Evolutionary conservation across 2,329 filamentous ascomycete genomes (phyloP), one percentile per base, ranked within the genome.

Genomic region (Aspergillus piperis): DNA sequence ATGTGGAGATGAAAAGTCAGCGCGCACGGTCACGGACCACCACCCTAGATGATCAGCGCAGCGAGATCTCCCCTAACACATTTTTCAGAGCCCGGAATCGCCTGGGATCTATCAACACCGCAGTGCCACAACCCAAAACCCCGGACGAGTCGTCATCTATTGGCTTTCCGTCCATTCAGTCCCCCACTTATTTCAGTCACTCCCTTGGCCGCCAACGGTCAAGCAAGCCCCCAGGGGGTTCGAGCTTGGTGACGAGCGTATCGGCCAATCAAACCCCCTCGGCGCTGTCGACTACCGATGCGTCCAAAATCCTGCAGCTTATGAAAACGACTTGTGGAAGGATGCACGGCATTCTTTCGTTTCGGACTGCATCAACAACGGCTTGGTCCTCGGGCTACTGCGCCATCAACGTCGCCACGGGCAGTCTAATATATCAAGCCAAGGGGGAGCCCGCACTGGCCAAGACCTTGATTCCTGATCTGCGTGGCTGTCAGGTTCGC

Each of bases 321-420:
- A 82, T 82, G 80, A 82, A 82, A 63, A 81, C 80, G 21, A 82
- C 80, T 2, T 81, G 80, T 68, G 80, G 80, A 53, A 73, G 80
- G 58, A 82, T 82, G 80, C 80, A 82, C 67, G 80, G 80, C 25
- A 81, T 82, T 53, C 75, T 82, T n/a, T 82, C 78, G 41, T 82
- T 82, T 67, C 75, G 80, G 52, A 77, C 74, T 10, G 71, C 78
- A 23, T 71, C 75, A 25, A 76, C 73, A 27, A 72, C 72, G 39
- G 68, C 79, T 48, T 82, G 80, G 80, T 78, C 78, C 39, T 81
- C 80, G 10, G 80, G 80, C 30, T 82, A 82, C 61, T 82, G 80
- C 68, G 80, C 80, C 17, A 82, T 82, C 61, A 82, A 82, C 62
- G 80, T 82, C 57, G 78, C 80, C 27, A 78, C 78, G 8, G 80